phyloP scores from a whole-genome alignment of 441 rosid genomes.

The Populus trichocarpa region DNA sequence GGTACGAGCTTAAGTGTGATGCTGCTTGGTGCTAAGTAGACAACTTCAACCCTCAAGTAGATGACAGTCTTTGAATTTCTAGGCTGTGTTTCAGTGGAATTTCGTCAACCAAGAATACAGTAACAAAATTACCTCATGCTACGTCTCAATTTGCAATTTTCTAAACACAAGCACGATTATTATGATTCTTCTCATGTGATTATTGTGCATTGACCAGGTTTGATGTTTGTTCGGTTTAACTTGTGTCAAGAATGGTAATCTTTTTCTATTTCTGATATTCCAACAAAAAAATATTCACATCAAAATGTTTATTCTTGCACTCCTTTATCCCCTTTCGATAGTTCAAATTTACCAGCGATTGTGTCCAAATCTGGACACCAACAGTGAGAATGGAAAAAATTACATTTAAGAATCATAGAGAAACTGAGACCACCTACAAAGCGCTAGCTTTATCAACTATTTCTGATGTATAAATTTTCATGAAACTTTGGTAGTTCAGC shows the following conservation, averaged over 20 bases:
- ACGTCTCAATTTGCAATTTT: not conserved
- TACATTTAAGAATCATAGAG: not conserved
- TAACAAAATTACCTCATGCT: not conserved
- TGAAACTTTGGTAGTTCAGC: not conserved
- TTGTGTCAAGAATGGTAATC: not conserved
- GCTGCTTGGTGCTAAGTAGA: not conserved
- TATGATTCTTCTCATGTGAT: not conserved
- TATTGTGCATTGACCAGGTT: not conserved
- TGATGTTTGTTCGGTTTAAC: not conserved
- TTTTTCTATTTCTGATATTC: not conserved
- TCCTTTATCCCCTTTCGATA: not conserved
- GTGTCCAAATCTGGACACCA: not conserved
- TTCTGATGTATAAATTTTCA: conserved; percentile 1
- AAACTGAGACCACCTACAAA: not conserved
- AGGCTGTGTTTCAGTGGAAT: not conserved
- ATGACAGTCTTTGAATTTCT: not conserved
- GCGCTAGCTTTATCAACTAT: conserved; percentile 12
- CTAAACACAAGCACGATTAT: not conserved
- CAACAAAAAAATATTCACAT: conserved; percentile 29
- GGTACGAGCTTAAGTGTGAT: not conserved
- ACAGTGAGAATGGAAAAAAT: not conserved
- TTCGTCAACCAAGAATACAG: not conserved
- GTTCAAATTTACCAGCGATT: not conserved
- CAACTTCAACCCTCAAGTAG: not conserved
- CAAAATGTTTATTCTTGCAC: conserved; percentile 2